Evolutionary conservation across 2,329 filamentous ascomycete genomes (phyloP).

Genomic region (Cercospora citrullina): DNA sequence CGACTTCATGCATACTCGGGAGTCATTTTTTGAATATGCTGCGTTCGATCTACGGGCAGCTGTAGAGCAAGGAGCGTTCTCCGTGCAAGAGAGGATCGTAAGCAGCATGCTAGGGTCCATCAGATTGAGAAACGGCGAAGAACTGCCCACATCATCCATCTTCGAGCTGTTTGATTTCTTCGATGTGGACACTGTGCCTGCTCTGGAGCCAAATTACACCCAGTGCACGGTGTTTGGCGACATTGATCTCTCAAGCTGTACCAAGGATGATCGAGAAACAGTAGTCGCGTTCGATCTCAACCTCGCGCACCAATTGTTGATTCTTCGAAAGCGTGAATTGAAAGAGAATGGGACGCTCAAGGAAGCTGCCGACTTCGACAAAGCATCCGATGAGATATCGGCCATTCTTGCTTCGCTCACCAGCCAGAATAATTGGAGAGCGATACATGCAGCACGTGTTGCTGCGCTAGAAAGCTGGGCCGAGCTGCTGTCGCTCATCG

Average conservation of each 20-base stretch:
- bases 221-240: conserved; percentile 60
- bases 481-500: conserved; percentile 77
- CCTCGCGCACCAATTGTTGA: conserved; percentile 71
- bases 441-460: conserved; percentile 58
- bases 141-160: conserved; percentile 69
- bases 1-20: conserved; percentile 75
- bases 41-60: conserved; percentile 80
- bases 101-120: conserved; percentile 75
- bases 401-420: conserved; percentile 62
- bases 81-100: conserved; percentile 57
- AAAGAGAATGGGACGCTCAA: conserved; percentile 44
- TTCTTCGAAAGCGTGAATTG: conserved; percentile 66
- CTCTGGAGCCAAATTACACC: conserved; percentile 48
- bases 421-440: conserved; percentile 63
- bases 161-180: conserved; percentile 95
- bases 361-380: conserved; percentile 37
- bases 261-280: conserved; percentile 60
- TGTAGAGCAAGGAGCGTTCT: conserved; percentile 31
- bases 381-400: conserved; percentile 60
- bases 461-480: conserved; percentile 79
- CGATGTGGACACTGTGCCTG: conserved; percentile 58
- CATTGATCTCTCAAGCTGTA: conserved; percentile 66
- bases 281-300: conserved; percentile 66
- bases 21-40: conserved; percentile 79
- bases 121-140: conserved; percentile 64